Percentiles rank a stretch among this genome's conserved stretches.
phyloP scores from a whole-genome alignment of 202 grass and related monocot species.

The Setaria italica region DNA sequence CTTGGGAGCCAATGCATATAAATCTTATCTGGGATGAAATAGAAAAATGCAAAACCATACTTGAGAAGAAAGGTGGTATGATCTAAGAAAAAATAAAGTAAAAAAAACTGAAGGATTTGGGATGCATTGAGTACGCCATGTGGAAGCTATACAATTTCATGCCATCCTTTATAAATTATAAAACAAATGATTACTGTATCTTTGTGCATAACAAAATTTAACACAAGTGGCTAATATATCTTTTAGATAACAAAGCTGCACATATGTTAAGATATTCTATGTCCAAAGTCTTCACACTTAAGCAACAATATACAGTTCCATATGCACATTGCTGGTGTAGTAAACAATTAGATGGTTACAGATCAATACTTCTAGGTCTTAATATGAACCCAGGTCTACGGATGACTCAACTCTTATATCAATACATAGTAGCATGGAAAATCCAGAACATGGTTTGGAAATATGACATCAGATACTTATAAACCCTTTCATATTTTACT shows the following conservation, averaged over 20 bases:
- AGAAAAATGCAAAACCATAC: neutral
- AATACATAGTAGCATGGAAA: neutral
- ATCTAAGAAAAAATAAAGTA: neutral
- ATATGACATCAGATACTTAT: slow-evolving; percentile 29
- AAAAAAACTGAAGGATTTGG: neutral
- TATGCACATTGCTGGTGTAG: neutral
- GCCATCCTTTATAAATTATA: neutral
- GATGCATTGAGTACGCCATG: neutral
- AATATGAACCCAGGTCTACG: slow-evolving; percentile 6
- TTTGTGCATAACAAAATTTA: neutral
- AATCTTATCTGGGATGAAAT: slow-evolving; percentile 1
- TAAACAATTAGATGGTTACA: slow-evolving; percentile 12
- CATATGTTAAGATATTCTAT: neutral
- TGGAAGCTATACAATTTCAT: neutral
- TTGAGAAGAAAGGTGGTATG: slow-evolving; percentile 3
- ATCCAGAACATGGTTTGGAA: slow-evolving; percentile 17
- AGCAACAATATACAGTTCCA: neutral
- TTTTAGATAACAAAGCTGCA: neutral
- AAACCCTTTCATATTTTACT: slow-evolving; percentile 25
- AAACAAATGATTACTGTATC: neutral
- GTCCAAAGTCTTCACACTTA: neutral
- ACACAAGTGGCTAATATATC: neutral
- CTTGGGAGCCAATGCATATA: neutral
- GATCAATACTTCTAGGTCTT: slow-evolving; percentile 19
- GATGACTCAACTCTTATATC: neutral